Evolutionary conservation across 2,329 filamentous ascomycete genomes (phyloP), one percentile per base, ranked within the genome.

Genomic region (Calonectria leucothoes): DNA sequence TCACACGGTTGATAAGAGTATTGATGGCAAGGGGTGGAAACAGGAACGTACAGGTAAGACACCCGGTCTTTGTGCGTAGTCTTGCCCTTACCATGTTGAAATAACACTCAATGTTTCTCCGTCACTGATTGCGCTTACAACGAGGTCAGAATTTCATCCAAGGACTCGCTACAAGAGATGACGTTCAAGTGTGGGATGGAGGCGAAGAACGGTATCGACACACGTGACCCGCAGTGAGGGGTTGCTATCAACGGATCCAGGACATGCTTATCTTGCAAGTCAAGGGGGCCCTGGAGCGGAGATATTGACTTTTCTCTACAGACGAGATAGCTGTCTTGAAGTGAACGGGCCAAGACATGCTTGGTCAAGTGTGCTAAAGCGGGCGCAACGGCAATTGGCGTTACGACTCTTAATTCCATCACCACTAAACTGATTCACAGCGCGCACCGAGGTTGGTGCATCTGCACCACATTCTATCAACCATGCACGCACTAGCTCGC

Each of bases 31-130:
- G 25, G 23, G 15, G 15, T 29, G 15, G 55, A 45, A 35, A 14
- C 17, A 27, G 23, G 5, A 39, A 61, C 66, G 64, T 51, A 72
- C 70, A 72, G 17, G 66, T 72, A 23, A 72, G 59, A n/a, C 70
- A 72, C 5, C 70, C 70, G 6, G 70, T 72, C 20, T 72, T 72
- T 6, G 70, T 69, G 14, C 70, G 66, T 15, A 72, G 25, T 59
- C 59, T 69, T n/a, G 70, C 70, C 8, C 61, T 59, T 5, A 35
- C 27, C 64, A 68, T 72, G 35, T 27, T 61, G 23, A 11, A 12
- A 27, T 39, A 17, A 7, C 1, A 20, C 1, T 8, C 11, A 55
- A 33, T 6, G 14, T 1, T 11, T 1, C 11, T 29, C 3, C 15
- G 2, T 27, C 0, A 39, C 10, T 20, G 33, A 61, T 6, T 1